Evolutionary conservation across 176 grass and related monocot genomes (phyloP).

Genomic region (Triticum timopheevii): DNA sequence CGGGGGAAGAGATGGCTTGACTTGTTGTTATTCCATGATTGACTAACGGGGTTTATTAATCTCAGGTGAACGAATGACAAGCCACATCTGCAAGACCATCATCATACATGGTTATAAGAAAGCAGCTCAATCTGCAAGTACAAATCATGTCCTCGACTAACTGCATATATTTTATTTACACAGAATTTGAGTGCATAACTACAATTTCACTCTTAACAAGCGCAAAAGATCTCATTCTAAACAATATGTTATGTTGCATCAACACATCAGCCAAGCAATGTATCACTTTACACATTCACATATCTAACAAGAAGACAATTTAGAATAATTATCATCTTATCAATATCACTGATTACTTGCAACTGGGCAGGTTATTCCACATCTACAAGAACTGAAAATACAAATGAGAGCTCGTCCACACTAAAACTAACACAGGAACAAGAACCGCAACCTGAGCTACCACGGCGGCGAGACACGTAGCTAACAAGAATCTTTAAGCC

Average conservation of each 20-base stretch:
- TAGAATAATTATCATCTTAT: not conserved
- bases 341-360: not conserved
- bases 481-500: conserved; percentile 9
- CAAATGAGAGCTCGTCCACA: not conserved
- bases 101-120: conserved; percentile 23
- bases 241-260: not conserved
- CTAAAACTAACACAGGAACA: conserved; percentile 8
- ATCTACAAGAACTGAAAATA: not conserved
- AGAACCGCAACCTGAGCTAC: not conserved
- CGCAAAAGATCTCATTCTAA: not conserved
- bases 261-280: not conserved
- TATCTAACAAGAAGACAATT: not conserved
- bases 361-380: not conserved
- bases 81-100: conserved; percentile 39
- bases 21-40: conserved; percentile 66
- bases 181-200: not conserved
- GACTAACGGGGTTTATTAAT: conserved; percentile 15
- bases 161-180: not conserved
- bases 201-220: not conserved
- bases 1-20: conserved; percentile 36
- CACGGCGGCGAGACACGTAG: not conserved
- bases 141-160: not conserved
- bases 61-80: not conserved
- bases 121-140: not conserved
- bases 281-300: not conserved